Evolutionary conservation across 2,329 filamentous ascomycete genomes (phyloP).

Genomic region (Aspergillus pseudonomiae): DNA sequence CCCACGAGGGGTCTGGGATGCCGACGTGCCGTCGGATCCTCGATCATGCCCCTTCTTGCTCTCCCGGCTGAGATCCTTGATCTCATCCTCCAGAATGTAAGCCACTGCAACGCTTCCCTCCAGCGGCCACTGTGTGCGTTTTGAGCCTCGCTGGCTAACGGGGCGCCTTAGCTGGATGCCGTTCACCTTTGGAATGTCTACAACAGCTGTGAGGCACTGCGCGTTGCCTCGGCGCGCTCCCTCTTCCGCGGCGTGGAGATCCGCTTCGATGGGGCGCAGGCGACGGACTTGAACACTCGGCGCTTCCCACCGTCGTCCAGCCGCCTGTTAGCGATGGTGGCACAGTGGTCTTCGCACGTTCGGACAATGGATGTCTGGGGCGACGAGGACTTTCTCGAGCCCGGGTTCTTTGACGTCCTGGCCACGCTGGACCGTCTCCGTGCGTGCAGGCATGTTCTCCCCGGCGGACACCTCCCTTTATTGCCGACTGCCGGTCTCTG

Average conservation of each 20-base stretch:
- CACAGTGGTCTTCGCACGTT: conserved; percentile 8
- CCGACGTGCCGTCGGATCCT: neutral
- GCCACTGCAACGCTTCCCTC: neutral
- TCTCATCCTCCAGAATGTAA: conserved; percentile 5
- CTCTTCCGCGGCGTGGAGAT: conserved; percentile 8
- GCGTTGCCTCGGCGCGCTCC: conserved; percentile 2
- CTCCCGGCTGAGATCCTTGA: conserved; percentile 4
- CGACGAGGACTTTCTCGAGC: conserved; percentile 5
- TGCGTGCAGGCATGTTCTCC: conserved; percentile 3
- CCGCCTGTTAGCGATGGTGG: conserved; percentile 4
- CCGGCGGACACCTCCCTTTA: neutral
- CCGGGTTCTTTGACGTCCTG: conserved; percentile 4
- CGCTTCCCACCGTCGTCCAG: conserved; percentile 1
- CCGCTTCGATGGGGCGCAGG: conserved; percentile 2
- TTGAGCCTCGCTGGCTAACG: neutral
- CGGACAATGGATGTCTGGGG: conserved; percentile 7
- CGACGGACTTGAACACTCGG: conserved; percentile 3
- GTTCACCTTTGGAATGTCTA: conserved; percentile 7
- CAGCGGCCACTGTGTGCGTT: neutral
- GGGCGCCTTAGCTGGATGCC: neutral
- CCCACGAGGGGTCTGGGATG: neutral
- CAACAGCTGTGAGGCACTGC: conserved; percentile 4
- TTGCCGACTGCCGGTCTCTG: too few relatives aligned
- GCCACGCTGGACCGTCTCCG: conserved; percentile 2
- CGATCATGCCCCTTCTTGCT: conserved; percentile 4